Conservation (phyloP, 129 eudicot genomes). For the Artemisia argyi region DNA sequence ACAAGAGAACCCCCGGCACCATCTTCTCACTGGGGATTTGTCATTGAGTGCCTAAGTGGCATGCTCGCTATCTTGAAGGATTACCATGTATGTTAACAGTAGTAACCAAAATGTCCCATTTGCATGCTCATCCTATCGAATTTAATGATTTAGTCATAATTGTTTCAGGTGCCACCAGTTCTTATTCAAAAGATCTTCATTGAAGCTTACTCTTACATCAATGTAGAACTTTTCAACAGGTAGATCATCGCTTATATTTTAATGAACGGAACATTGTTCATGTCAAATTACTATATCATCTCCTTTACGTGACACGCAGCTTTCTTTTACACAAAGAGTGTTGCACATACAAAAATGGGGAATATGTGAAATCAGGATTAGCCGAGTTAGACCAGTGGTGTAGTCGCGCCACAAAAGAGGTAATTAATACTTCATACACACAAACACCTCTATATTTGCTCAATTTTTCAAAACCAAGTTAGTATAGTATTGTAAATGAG, state of each 20-base stretch:
- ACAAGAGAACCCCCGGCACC: conserved; percentile 40
- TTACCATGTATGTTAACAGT: conserved; percentile 48
- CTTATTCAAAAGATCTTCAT: conserved; percentile 63
- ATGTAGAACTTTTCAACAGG: conserved; percentile 84
- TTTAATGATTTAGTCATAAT: conserved; percentile 24
- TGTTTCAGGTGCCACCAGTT: conserved; percentile 72
- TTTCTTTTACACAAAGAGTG: conserved; percentile 53
- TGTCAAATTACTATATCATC: conserved; percentile 4
- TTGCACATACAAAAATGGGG: conserved; percentile 65
- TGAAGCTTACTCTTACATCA: conserved; percentile 66
- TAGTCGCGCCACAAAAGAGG: conserved; percentile 52
- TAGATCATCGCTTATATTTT: conserved; percentile 20
- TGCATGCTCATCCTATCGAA: background rate
- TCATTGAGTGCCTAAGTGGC: conserved; percentile 50
- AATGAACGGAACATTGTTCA: background rate
- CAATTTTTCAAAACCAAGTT: background rate
- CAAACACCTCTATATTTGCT: background rate
- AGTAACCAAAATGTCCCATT: background rate
- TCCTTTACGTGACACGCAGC: conserved; percentile 37
- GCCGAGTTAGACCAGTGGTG: conserved; percentile 62
- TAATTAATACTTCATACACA: conserved; percentile 7
- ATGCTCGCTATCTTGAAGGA: conserved; percentile 56
- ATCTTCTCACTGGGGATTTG: conserved; percentile 57
- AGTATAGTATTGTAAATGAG: background rate
- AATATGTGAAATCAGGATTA: conserved; percentile 62